A percentile compares a stretch with the other conserved stretches of the same genome.
phyloP scores from a whole-genome alignment of 805 yeast genomes.

The Ogataea zsoltii region DNA sequence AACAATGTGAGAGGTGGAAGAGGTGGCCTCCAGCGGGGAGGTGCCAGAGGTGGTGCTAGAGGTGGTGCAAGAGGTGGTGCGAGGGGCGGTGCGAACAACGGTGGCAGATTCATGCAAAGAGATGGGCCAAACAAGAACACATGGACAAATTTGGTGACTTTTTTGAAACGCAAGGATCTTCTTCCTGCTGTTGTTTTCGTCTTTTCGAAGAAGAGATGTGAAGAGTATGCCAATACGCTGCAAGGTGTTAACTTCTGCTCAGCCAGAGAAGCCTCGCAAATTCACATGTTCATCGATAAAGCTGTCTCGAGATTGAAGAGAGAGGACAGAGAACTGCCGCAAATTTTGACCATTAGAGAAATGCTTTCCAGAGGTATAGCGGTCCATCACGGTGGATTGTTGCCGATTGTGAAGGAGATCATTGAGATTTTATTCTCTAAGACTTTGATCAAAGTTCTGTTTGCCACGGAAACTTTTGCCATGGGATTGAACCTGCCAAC shows the following conservation, averaged over 20 bases:
- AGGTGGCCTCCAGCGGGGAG: slow-evolving; percentile 24
- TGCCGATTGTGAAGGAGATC: slow-evolving; percentile 91
- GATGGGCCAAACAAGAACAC: slow-evolving; percentile 79
- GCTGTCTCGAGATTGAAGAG: slow-evolving; percentile 84
- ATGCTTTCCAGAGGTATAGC: slow-evolving; percentile 90
- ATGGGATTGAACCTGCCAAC: slow-evolving; percentile 98
- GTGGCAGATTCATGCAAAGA: slow-evolving; percentile 39
- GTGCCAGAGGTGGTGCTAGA: slow-evolving; percentile 37
- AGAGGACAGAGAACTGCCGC: slow-evolving; percentile 93
- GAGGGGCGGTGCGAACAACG: slow-evolving; percentile 26
- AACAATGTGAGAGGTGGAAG: slow-evolving; percentile 51
- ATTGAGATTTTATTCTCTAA: slow-evolving; percentile 90
- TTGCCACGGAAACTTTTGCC: slow-evolving; percentile 98
- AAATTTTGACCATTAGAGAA: slow-evolving; percentile 79
- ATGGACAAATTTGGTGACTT: slow-evolving; percentile 73
- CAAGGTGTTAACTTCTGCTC: slow-evolving; percentile 75
- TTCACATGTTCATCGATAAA: slow-evolving; percentile 88
- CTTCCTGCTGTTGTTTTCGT: slow-evolving; percentile 93
- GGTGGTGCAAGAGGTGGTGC: slow-evolving; percentile 32
- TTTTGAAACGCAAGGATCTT: slow-evolving; percentile 63
- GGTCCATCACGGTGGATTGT: slow-evolving; percentile 91
- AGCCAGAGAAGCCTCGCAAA: slow-evolving; percentile 84
- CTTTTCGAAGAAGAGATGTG: slow-evolving; percentile 90
- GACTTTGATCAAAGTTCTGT: slow-evolving; percentile 82
- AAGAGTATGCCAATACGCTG: slow-evolving; percentile 84